Evolutionary conservation across 2,329 filamentous ascomycete species (phyloP).

Genomic region (Claviceps sorghi): DNA sequence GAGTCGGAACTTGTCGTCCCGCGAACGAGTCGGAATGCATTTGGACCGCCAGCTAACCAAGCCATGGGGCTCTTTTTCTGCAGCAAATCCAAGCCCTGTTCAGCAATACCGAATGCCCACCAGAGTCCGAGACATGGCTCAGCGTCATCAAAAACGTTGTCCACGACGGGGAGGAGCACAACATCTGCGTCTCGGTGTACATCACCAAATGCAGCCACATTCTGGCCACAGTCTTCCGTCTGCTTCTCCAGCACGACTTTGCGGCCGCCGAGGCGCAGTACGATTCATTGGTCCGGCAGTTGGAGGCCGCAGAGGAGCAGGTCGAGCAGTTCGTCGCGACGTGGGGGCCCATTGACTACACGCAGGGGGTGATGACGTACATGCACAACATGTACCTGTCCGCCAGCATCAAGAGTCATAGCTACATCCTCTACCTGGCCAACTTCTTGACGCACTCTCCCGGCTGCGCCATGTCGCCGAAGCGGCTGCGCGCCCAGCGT

Average conservation of each 20-base stretch:
- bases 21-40: too few relatives aligned
- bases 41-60: too few relatives aligned
- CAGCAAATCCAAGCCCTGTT: conserved; percentile 25
- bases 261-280: conserved; percentile 16
- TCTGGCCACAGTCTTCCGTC: conserved; percentile 13
- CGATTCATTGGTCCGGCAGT: conserved; percentile 11
- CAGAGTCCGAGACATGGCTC: conserved; percentile 23
- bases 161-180: conserved; percentile 14
- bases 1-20: conserved; percentile 7
- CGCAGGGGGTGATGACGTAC: conserved; percentile 14
- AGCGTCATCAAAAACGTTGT: conserved; percentile 14
- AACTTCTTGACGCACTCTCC: conserved; percentile 23
- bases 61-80: not conserved
- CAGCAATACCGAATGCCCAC: conserved; percentile 18
- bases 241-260: conserved; percentile 16
- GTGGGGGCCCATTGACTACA: conserved; percentile 2
- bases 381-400: conserved; percentile 20
- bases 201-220: conserved; percentile 15
- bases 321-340: conserved; percentile 9
- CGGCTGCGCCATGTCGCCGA: conserved; percentile 10
- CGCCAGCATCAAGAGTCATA: conserved; percentile 21
- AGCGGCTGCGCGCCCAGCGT: conserved; percentile 16
- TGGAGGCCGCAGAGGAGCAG: conserved; percentile 13
- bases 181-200: conserved; percentile 15
- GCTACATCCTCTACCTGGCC: conserved; percentile 17